A percentile compares a stretch with the other conserved stretches of the same genome.
phyloP scores from a whole-genome alignment of 805 yeast genomes.

The Cephaloascus fragrans region DNA sequence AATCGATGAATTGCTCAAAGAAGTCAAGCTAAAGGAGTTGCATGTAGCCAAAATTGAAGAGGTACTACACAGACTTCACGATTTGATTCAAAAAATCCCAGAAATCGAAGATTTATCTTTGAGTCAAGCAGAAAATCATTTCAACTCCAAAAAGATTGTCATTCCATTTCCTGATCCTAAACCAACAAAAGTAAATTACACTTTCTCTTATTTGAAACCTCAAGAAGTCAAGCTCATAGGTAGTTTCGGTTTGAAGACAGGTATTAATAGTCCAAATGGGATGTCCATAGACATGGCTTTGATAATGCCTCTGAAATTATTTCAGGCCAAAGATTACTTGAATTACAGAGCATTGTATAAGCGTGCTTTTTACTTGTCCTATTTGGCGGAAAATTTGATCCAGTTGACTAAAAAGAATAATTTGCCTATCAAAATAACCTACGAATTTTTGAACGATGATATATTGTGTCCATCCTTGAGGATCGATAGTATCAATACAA shows the following conservation, averaged over 20 bases:
- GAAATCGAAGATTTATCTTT: conserved; percentile 41
- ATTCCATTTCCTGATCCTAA: conserved; percentile 90
- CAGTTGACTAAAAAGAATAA: conserved; percentile 42
- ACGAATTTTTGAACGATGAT: conserved; percentile 69
- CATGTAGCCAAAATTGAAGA: conserved; percentile 61
- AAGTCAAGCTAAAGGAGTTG: conserved; percentile 64
- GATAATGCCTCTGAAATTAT: conserved; percentile 67
- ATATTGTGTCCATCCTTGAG: conserved; percentile 64
- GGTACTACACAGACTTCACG: conserved; percentile 65
- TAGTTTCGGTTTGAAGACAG: conserved; percentile 80
- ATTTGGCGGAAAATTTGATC: conserved; percentile 57
- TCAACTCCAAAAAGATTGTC: conserved; percentile 41
- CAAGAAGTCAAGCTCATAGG: conserved; percentile 74
- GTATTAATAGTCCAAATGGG: conserved; percentile 53
- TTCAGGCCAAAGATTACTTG: conserved; percentile 81
- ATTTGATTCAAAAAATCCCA: conserved; percentile 56
- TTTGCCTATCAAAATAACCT: conserved; percentile 51
- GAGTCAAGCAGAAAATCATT: conserved; percentile 46
- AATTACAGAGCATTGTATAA: conserved; percentile 88
- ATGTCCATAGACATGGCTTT: conserved; percentile 70
- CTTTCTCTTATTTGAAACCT: conserved; percentile 62
- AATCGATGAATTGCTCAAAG: conserved; percentile 83
- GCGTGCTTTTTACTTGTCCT: conserved; percentile 79
- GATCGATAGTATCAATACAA: conserved; percentile 45
- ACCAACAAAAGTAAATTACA: conserved; percentile 65